Evolutionary conservation across 495 filamentous ascomycete genomes (phyloP), one percentile per base, ranked within the genome.

Genomic region (Lindgomyces ingoldianus): DNA sequence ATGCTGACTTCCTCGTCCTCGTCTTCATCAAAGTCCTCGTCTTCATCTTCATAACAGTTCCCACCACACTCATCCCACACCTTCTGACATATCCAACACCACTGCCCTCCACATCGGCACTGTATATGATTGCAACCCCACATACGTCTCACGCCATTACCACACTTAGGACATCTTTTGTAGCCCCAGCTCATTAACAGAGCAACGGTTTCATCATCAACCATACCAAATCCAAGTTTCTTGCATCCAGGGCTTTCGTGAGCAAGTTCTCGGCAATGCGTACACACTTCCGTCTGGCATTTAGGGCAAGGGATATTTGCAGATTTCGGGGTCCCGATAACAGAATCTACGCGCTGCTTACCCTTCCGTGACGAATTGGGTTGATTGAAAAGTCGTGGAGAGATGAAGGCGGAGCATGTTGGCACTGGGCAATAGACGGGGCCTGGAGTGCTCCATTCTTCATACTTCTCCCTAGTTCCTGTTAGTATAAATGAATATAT

Each of bases 71-170:
- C 66, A 16, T 60, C 46, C 18, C 26, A 69, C 4, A 42, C 18
- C 22, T 41, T 45, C 49, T 53, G 54, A 49, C 74, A 75, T 18
- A 65, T 60, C 64, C 71, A 75, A 54, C 74, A 75, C 60, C 62
- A 75, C 26, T 75, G 70, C 9, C 70, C 74, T 24, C 74, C 74
- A 44, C 74, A 75, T 11, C 62, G 56, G 46, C 72, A 74, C 36
- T 70, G 52, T 56, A 75, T 75, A 45, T 75, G 73, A 39, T 55
- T 59, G 55, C 73, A 75, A 16, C 73, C 73, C 19, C 57, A 72
- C 73, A 75, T 75, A 52, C 70, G 66, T 62, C 64, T 65, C 22
- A 75, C 66, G 12, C 70, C 73, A 50, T 70, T 68, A n/a, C 59
- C 53, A 62, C 73, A 75, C 19, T 71, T 67, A 1, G 73, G 73